Evolutionary conservation across 1,284 basidiomycete genomes (phyloP).

Genomic region (Moesziomyces parantarcticus): DNA sequence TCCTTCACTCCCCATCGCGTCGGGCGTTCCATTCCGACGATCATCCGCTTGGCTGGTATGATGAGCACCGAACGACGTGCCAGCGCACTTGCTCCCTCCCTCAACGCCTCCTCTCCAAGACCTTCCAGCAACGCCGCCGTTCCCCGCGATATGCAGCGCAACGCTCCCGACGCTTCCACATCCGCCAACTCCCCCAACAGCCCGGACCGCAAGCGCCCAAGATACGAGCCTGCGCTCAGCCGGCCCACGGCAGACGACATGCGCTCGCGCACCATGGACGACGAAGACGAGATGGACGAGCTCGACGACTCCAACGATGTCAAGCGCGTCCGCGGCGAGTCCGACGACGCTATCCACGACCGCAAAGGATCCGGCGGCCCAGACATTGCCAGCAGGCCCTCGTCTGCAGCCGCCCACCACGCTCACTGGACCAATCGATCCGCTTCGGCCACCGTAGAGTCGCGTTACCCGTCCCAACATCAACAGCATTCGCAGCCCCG

Average conservation of each 20-base stretch:
- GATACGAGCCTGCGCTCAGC: constrained; percentile 21
- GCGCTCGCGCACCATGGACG: constrained; percentile 10
- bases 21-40: neutral
- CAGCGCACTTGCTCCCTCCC: constrained; percentile 25
- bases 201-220: constrained; percentile 38
- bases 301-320: constrained; percentile 30
- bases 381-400: constrained; percentile 21
- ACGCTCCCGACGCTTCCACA: constrained; percentile 2
- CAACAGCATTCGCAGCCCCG: constrained; percentile 17
- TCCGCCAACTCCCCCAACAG: constrained; percentile 16
- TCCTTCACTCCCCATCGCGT: neutral
- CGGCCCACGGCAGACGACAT: constrained; percentile 2
- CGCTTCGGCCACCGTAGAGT: constrained; percentile 26
- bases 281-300: constrained; percentile 44
- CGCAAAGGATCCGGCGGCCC: constrained; percentile 31
- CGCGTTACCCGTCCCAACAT: constrained; percentile 18
- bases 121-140: constrained; percentile 17
- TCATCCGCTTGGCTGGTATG: constrained; percentile 24
- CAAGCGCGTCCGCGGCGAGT: constrained; percentile 23
- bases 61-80: constrained; percentile 50
- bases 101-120: constrained; percentile 28
- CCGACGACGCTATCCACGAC: constrained; percentile 21
- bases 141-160: constrained; percentile 25
- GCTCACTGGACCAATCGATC: constrained; percentile 33
- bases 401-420: constrained; percentile 28